Base-by-base conservation (phyloP, 179 eudicot genomes). In the Amaranthus tricolor region DNA sequence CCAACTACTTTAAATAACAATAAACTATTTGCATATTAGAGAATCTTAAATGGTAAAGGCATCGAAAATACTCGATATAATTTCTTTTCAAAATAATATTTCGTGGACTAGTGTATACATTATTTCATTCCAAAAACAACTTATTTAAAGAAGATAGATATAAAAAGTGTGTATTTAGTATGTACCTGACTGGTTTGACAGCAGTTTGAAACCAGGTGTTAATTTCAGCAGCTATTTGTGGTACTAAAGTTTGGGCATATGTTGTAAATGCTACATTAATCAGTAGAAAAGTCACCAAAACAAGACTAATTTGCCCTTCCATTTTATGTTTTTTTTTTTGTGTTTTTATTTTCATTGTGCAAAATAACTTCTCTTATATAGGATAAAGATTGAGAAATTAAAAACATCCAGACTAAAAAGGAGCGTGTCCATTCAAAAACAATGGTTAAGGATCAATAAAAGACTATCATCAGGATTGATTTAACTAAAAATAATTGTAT, bases 171-270 rank as follows among this genome's bases (percentile, higher is more conserved):
- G 9, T 2, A 6, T 14, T 6, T 14, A 7, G 24, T 24, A 19
- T 44, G 45, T 65, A 67, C 76, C 67, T 20, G 17, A 50, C 6
- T 3, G 79, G 75, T 48, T 54, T 50, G 9, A 87, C 82, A 6
- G 64, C 71, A 6, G 12, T n/a, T 1, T 75, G 44, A 56, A 87
- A 89, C 91, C 88, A 89, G 9, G 6, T 50, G 6, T 83, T n/a
- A 6, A 89, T 0, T 73, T 81, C 56, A 0, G 80, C 51, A 12
- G 9, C 50, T 14, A 81, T 64, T 1, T 79, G 15, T 4, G 93
- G 90, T 5, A 89, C 79, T 10, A 67, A 53, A 15, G 74, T 47
- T 21, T 31, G 17, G 45, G 79, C 74, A 50, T 19, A 40, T 19
- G 43, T 16, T 5, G 13, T 61, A 19, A 49, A 16, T 0, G 55